Evolutionary conservation across 2,329 filamentous ascomycete species (phyloP).

Genomic region (Venturia nashicola): DNA sequence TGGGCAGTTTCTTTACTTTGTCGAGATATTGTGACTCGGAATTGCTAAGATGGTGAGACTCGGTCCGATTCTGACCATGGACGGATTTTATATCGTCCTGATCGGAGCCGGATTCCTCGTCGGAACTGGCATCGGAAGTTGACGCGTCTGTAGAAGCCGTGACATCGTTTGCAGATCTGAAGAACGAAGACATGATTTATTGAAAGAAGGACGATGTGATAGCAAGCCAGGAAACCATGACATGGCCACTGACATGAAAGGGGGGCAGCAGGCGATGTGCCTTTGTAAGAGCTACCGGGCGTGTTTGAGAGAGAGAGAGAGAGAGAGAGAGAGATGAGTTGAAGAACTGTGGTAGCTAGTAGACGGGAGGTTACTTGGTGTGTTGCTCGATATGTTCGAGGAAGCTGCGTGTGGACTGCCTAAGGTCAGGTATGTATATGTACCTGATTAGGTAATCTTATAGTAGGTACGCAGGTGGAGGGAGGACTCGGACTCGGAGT

Average conservation of each 20-base stretch:
- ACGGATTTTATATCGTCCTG: background rate
- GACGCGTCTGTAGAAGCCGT: slow-evolving; percentile 6
- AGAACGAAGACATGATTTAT: slow-evolving; percentile 13
- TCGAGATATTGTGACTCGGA: background rate
- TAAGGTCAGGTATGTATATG: too few relatives aligned
- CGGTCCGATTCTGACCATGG: background rate
- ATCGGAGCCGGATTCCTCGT: background rate
- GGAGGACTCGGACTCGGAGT: too few relatives aligned
- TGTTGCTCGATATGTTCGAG: background rate
- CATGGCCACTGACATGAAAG: background rate
- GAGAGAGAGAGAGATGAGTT: background rate
- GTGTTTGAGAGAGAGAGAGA: too few relatives aligned
- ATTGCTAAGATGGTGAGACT: background rate
- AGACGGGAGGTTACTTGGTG: too few relatives aligned
- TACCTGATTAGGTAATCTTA: too few relatives aligned
- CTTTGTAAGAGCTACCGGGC: background rate
- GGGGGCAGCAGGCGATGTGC: background rate
- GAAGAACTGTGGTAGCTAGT: too few relatives aligned
- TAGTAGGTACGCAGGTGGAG: too few relatives aligned
- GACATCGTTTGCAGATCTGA: slow-evolving; percentile 12
- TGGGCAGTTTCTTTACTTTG: slow-evolving; percentile 3
- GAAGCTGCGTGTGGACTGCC: background rate
- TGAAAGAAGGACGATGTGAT: slow-evolving; percentile 8
- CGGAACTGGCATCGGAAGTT: background rate
- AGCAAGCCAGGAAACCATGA: background rate